Base-by-base conservation (phyloP, 2,329 filamentous ascomycete species). In the Penicillium oxalicum region DNA sequence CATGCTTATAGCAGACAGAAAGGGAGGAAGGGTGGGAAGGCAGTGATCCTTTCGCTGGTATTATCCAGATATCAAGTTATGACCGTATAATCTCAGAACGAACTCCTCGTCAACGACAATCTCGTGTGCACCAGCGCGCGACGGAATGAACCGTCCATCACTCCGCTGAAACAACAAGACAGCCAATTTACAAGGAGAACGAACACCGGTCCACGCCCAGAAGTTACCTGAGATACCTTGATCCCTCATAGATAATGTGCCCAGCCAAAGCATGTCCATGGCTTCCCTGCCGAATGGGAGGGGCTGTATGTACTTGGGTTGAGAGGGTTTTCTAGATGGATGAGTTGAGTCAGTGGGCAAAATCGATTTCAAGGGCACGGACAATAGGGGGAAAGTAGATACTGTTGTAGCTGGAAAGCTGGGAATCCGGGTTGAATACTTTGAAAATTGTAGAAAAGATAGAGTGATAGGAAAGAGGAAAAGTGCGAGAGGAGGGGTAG, bases 41-140 rank as follows among this genome's bases (percentile, higher is more conserved):
- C 88, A 95, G 29, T 94, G 89, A 93, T 95, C 86, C 90, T 95
- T 93, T 90, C 90, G 90, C 90, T 90, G 87, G 88, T 88, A 93
- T 93, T 91, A 91, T 91, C 88, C 87, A 88, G 87, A 91, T 42
- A 49, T 91, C 88, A 91, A 91, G 87, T 91, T 89, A 75, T 77
- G 77, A 85, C 88, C 87, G 88, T 93, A 86, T 93, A 83, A 83
- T 93, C 87, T 91, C 71, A 74, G 71, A 71, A 70, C 69, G 65
- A 70, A 62, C 62, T 18, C 60, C 58, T 55, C 45, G 42, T 44
- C 50, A 42, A 49, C 45, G 42, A 25, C 40, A 34, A 35, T 43
- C 8, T 42, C 11, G 13, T 32, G 29, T 8, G 29, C 29, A 11
- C 29, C 29, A 11, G 29, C 29, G 11, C 7, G 29, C 29, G 18